Percentiles rank a stretch among this genome's conserved stretches.
These are phyloP conservation scores for Zanthoxylum bungeanum DNA, from an alignment of 345 rosid genomes.

Conservation along the genomic window DNA sequence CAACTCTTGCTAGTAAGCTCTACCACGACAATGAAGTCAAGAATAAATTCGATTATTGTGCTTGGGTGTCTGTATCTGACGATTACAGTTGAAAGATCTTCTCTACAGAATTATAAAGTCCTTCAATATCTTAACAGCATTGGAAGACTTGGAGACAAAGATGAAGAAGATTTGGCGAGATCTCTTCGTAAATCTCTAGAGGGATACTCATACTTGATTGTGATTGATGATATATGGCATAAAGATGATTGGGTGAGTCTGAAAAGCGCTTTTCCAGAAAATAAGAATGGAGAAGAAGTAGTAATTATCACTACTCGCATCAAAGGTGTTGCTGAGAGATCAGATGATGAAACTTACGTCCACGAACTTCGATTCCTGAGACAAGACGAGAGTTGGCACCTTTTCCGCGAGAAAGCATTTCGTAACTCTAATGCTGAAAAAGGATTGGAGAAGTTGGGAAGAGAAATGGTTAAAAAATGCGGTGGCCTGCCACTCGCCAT, in stretches of 20 bases:
- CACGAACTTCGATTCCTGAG: neutral
- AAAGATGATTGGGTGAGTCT: neutral
- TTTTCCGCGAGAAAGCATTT: neutral
- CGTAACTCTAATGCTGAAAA: too few species aligned
- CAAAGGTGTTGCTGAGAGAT: neutral
- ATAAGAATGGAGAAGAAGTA: neutral
- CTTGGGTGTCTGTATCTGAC: constrained; percentile 23
- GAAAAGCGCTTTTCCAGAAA: neutral
- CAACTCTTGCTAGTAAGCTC: constrained; percentile 21
- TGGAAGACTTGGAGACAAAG: neutral
- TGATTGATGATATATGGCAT: neutral
- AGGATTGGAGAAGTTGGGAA: neutral
- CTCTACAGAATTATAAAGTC: neutral
- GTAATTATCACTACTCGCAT: neutral
- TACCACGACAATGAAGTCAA: constrained; percentile 5
- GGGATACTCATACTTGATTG: neutral
- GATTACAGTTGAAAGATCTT: constrained; percentile 19
- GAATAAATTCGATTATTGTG: neutral
- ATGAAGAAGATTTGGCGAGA: neutral
- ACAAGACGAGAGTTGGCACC: constrained; percentile 8
- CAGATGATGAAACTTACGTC: neutral
- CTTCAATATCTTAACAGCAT: neutral
- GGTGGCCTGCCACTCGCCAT: neutral
- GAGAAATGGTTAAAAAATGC: neutral
- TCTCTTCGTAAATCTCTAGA: neutral